Evolutionary conservation across 495 filamentous ascomycete species (phyloP), one percentile per base, ranked within the genome.

Genomic region (Podospora tetraspora): DNA sequence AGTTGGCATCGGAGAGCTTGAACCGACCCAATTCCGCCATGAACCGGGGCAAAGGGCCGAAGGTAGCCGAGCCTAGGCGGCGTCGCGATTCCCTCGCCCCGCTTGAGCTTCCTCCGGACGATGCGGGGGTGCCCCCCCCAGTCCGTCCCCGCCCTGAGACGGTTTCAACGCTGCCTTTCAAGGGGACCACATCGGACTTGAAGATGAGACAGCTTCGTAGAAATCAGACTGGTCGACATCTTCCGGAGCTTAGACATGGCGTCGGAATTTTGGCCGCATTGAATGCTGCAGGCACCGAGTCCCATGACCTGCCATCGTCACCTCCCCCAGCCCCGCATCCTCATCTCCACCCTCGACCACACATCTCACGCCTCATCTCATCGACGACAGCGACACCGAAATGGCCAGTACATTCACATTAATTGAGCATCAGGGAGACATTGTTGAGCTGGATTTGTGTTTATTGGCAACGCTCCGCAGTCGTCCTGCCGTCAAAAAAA

Each of bases 21-120:
- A 37, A 56, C 43, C 63, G 63, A 43, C 24, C 23, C 63, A 65
- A 65, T 65, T 65, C 63, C 63, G 63, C 63, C 22, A 65, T 32
- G 19, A n/a, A 52, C 24, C n/a, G 25, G 27, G 13, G 43, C 30
- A 6, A 21, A 59, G 32, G 27, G 65, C 65, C 65, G 65, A 66
- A 25, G 37, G 57, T 66, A 66, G 65, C 65, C 65, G 65, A 60
- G 34, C 27, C 29, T 60, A 43, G n/a, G 34, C 34, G 34, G 13
- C 13, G 19, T 19, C 29, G 8, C 25, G 27, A 23, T 27, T 34
- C 12, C 43, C 19, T 23, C 8, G 23, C 43, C 30, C 21, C 22
- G 25, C 22, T 12, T 59, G 58, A 59, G 25, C 58, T 59, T 58
- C 58, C 22, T 59, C 25, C 58, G 13, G 11, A 59, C 19, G 43